Evolutionary conservation across 768 basidiomycete genomes (phyloP).

Genomic region (Inosperma sp.): DNA sequence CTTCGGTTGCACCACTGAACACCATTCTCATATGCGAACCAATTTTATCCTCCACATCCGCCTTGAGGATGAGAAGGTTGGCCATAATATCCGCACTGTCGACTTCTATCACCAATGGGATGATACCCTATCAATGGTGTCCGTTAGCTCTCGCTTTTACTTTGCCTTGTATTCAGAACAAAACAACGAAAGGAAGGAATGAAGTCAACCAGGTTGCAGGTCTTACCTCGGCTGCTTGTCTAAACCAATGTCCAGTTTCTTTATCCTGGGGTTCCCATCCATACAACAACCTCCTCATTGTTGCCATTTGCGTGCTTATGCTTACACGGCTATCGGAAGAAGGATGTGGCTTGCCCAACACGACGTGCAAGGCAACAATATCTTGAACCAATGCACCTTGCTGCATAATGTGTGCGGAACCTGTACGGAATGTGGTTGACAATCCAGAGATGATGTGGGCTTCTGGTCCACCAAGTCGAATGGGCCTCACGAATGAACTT

Average conservation of each 20-base stretch:
- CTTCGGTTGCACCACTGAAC: conserved; percentile 58
- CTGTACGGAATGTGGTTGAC: conserved; percentile 58
- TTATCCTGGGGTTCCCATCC: conserved; percentile 45
- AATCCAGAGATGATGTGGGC: conserved; percentile 53
- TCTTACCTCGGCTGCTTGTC: conserved; percentile 50
- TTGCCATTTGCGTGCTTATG: conserved; percentile 63
- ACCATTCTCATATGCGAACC: conserved; percentile 58
- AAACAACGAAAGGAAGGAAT: not conserved
- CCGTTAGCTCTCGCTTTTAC: conserved; percentile 8
- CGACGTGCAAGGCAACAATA: conserved; percentile 59
- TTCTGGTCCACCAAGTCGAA: conserved; percentile 33
- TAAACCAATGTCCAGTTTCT: conserved; percentile 53
- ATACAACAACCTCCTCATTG: conserved; percentile 55
- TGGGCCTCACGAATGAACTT: conserved; percentile 41
- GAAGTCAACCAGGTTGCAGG: too few relatives aligned
- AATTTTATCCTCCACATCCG: conserved; percentile 55
- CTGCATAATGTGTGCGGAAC: conserved; percentile 53
- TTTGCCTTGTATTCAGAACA: not conserved
- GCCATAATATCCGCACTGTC: conserved; percentile 72
- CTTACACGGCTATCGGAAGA: conserved; percentile 39
- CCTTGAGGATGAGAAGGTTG: conserved; percentile 60
- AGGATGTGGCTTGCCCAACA: conserved; percentile 41
- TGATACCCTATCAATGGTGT: conserved; percentile 41
- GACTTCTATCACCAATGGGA: conserved; percentile 65
- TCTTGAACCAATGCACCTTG: conserved; percentile 57